phyloP scores from a whole-genome alignment of 2,329 filamentous ascomycete genomes.

The Blastomyces emzantsi region DNA sequence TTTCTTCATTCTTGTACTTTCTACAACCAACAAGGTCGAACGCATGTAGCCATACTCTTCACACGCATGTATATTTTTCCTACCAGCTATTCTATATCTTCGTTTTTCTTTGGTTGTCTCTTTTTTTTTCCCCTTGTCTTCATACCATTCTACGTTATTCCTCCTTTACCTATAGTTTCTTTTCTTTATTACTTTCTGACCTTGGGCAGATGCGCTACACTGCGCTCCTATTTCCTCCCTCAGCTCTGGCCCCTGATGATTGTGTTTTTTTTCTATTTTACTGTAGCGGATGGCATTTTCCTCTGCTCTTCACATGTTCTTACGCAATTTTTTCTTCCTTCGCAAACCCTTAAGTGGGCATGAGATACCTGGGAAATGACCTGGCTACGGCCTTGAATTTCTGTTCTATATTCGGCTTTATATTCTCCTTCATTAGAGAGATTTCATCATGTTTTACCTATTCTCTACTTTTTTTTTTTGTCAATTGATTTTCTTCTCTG shows the following conservation, averaged over 20 bases:
- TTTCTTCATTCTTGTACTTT: neutral
- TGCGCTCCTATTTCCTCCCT: neutral
- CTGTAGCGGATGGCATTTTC: neutral
- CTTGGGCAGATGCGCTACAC: neutral
- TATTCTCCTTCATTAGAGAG: constrained; percentile 10
- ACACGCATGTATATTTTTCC: constrained; percentile 1
- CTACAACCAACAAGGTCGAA: neutral
- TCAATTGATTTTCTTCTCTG: neutral
- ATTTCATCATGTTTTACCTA: neutral
- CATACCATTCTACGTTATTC: neutral
- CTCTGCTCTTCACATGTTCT: constrained; percentile 1
- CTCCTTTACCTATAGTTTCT: neutral
- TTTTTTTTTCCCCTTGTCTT: neutral
- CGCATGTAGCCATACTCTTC: neutral
- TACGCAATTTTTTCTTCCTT: neutral
- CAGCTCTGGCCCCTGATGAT: too few species aligned
- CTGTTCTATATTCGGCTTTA: neutral
- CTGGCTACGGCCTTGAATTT: constrained; percentile 5
- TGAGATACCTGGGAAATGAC: constrained; percentile 9
- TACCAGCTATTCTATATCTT: neutral
- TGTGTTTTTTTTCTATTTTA: neutral
- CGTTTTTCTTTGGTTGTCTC: neutral
- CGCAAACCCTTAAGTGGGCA: constrained; percentile 2
- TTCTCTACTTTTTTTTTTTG: neutral
- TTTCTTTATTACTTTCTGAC: neutral